Conservation (phyloP, 352 stramenopile species). For the Phytophthora aleatoria region DNA sequence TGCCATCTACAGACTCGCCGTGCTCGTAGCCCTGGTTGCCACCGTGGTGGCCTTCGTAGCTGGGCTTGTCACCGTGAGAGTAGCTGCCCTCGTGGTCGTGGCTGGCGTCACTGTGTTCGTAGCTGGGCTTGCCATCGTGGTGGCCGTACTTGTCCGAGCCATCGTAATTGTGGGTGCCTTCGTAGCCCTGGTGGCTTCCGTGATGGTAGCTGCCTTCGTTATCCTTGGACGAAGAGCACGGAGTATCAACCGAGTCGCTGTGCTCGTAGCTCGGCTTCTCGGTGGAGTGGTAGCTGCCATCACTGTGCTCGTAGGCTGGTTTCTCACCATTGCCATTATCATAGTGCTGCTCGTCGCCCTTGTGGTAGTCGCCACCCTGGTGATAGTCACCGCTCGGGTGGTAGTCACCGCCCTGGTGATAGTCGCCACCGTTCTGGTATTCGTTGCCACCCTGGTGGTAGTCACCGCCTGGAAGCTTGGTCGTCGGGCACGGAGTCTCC, state of each 20-base stretch:
- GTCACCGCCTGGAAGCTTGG: background rate
- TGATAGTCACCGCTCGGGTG: background rate
- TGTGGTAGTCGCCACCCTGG: background rate
- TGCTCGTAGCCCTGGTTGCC: slow-evolving; percentile 2
- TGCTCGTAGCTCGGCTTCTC: background rate
- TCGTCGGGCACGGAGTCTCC: no score
- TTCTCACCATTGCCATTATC: background rate
- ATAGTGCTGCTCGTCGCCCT: background rate
- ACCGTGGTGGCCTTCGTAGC: background rate
- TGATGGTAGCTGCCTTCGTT: no score
- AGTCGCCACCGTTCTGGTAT: background rate
- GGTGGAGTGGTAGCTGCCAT: background rate
- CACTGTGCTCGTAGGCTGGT: background rate
- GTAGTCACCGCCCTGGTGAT: background rate
- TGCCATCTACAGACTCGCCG: background rate
- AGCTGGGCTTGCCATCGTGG: slow-evolving; percentile 2
- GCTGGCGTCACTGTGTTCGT: slow-evolving; percentile 2
- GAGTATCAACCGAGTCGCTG: background rate
- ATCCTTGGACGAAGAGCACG: no score
- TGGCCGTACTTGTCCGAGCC: background rate
- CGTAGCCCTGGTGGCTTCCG: no score
- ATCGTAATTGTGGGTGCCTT: no score
- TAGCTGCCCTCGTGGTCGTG: slow-evolving; percentile 1
- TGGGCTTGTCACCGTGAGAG: background rate
- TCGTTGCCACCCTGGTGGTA: slow-evolving; percentile 1